Evolutionary conservation across 1,284 basidiomycete genomes (phyloP), one percentile per base, ranked within the genome.

Genomic region (Sphagnurus paluster): DNA sequence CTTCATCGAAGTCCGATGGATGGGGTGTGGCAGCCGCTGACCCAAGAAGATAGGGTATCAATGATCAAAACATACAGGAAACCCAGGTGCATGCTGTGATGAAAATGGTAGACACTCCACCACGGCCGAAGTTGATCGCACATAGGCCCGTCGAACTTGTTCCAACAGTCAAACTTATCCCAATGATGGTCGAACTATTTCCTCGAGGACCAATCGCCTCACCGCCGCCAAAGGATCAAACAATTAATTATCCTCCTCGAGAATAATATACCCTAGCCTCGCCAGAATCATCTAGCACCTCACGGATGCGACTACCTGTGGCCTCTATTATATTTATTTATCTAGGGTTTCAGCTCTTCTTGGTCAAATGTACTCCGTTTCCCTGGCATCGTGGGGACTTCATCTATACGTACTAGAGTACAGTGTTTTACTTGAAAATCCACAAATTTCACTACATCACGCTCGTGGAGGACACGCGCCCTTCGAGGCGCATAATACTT

Each of bases 1-100:
- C 23, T 98, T 98, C 69, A 89, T 98, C 61, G 95, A 98, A 69
- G 82, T 98, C 34, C 83, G 91, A 93, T 57, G 89, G 88, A 0
- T 77, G 87, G 8, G 84, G 87, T 1, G 69, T 75, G n/a, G 55
- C 56, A 33, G 55, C 53, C 58, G 80, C 87, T 82, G 70, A 87
- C 85, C 79, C 84, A 0, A 87, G 86, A n/a, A 77, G 76, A n/a
- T n/a, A n/a, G 45, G 89, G 68, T 39, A 34, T 50, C 37, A 58
- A 69, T 19, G 72, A 76, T n/a, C n/a, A n/a, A 23, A 60, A 63
- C 17, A 74, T 80, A 54, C 84, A 86, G 53, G 86, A 90, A 49
- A 79, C 87, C 16, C 79, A 80, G 25, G 79, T 90, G 16, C 88
- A 90, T 50, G 84, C 78, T 2, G 86, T 89, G 13, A 87, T 87